A percentile compares a stretch with the other conserved stretches of the same genome.
Evolutionary conservation across 345 rosid species (phyloP).

Genomic region (Eucalyptus urophylla): DNA sequence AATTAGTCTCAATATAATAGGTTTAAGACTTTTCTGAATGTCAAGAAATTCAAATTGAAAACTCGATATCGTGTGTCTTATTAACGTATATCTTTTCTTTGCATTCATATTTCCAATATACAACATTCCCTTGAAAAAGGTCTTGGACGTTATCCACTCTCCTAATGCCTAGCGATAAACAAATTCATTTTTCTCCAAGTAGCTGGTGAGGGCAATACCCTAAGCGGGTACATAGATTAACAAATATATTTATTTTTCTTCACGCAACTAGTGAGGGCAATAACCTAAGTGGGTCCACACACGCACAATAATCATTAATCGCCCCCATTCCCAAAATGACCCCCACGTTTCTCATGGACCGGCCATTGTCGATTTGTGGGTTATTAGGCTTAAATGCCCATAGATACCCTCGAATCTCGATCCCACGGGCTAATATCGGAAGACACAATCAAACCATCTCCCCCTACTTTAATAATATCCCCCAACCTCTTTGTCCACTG

Average conservation of each 20-base stretch:
- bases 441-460: background rate
- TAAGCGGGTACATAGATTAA: background rate
- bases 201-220: background rate
- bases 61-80: background rate
- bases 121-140: background rate
- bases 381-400: background rate
- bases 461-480: background rate
- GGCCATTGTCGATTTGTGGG: background rate
- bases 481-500: background rate
- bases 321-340: background rate
- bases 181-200: background rate
- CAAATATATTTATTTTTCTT: background rate
- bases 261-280: background rate
- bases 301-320: background rate
- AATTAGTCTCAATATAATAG: accelerated
- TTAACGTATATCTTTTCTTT: background rate
- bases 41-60: background rate
- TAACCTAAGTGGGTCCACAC: background rate
- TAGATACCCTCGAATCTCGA: background rate
- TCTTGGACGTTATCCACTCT: background rate
- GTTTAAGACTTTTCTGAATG: accelerated
- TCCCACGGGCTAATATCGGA: background rate
- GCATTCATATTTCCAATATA: background rate
- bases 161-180: background rate
- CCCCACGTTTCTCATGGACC: background rate